Conservation (phyloP, 352 stramenopile species). For the Globisporangium spiculum region DNA sequence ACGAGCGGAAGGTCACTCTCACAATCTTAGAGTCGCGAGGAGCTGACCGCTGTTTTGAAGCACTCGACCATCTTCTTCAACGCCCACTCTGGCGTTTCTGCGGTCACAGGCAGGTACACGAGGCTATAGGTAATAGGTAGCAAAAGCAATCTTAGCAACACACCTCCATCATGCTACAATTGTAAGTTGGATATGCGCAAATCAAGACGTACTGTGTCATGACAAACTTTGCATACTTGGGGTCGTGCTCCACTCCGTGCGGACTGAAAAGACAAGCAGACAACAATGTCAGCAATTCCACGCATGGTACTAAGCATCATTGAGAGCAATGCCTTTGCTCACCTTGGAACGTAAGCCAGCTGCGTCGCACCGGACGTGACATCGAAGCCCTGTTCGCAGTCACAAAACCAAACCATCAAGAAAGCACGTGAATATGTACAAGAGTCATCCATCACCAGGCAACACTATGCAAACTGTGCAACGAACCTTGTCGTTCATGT, state of each 20-base stretch:
- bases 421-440: not conserved
- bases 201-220: constrained; percentile 56
- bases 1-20: not conserved
- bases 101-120: constrained; percentile 75
- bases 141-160: not conserved
- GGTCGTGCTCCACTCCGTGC: constrained; percentile 47
- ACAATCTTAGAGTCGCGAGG: constrained; percentile 22
- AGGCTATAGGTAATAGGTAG: constrained; percentile 31
- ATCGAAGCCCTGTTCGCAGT: constrained; percentile 62
- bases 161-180: not conserved
- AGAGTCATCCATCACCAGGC: not conserved
- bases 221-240: constrained; percentile 59
- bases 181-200: too few relatives aligned
- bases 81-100: constrained; percentile 74
- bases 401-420: not conserved
- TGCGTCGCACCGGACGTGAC: constrained; percentile 77
- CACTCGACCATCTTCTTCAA: constrained; percentile 75
- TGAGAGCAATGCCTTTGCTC: not conserved
- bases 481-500: constrained; percentile 73
- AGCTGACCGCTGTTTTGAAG: constrained; percentile 46
- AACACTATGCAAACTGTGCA: not conserved
- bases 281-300: not conserved
- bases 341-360: constrained; percentile 67
- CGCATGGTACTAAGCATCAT: too few relatives aligned
- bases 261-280: constrained; percentile 24